Base-by-base conservation (phyloP, 2,329 filamentous ascomycete genomes). In the Aspergillus puulaauensis region DNA sequence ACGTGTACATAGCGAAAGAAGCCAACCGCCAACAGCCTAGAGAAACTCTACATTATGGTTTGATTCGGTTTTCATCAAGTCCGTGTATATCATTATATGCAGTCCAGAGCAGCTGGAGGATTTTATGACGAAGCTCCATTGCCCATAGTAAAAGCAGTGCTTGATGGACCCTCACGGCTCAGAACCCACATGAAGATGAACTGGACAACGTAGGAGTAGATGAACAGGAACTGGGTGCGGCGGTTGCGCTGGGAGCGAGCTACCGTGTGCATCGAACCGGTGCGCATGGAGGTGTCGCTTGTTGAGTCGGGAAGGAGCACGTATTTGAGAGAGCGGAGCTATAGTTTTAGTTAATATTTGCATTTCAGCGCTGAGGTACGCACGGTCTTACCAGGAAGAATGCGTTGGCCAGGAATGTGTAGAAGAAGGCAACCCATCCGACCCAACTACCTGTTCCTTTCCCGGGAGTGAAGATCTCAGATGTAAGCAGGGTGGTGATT, bases 291-390 rank as follows among this genome's bases (percentile, higher is more conserved):
- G 54, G 82, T 84, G 67, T 88, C 86, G 58, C 80, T 82, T 2
- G 87, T 82, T 59, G 85, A 91, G 72, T 97, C 92, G 0, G 95
- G 95, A 5, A 99, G 84, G 14, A 99, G 83, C 24, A 99, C 95
- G 69, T 99, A 99, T 79, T 96, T 93, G 61, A 99, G 78, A 15
- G 93, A 98, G 58, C 95, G 90, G 73, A 99, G 89, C 91, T 96
- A 58, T 14, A 4, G 6, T 3, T 5, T 31, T 1, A 6, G 33
- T 51, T 40, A 59, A 43, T 23, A 41, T 27, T 41, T 37, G 15
- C 9, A 19, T 19, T n/a, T 2, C 15, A 14, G 7, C 3, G 6
- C 4, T 21, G 37, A 21, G 12, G 14, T 8, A 24, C 9, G 4
- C 6, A 37, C 9, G 9, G 33, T 78, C 87, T 72, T 82, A 96